Percentiles rank a stretch among this genome's conserved stretches.
Evolutionary conservation across 768 basidiomycete genomes (phyloP).

Genomic region (Rhizopogon salebrosus): DNA sequence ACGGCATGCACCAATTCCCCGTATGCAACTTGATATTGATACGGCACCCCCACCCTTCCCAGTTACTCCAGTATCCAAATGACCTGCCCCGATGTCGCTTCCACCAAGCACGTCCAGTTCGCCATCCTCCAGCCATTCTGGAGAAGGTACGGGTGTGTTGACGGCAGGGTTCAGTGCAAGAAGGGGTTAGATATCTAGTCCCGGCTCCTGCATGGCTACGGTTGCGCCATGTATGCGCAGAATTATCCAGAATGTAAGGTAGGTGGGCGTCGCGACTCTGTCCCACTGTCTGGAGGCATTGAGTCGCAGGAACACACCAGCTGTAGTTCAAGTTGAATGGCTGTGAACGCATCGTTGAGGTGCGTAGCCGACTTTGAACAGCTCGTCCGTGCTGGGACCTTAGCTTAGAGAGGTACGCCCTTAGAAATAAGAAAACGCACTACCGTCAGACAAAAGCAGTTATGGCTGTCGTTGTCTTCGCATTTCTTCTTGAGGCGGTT

Average conservation of each 20-base stretch:
- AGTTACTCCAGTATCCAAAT: not conserved
- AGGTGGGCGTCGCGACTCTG: not conserved
- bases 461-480: constrained; percentile 54
- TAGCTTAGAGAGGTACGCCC: not conserved
- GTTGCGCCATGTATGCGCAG: not conserved
- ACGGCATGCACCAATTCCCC: not conserved
- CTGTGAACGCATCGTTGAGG: constrained; percentile 59
- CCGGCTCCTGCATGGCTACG: too few relatives aligned
- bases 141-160: constrained; percentile 46
- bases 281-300: not conserved
- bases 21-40: not conserved
- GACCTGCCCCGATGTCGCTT: constrained; percentile 16
- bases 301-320: not conserved
- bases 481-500: constrained; percentile 42
- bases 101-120: constrained; percentile 26
- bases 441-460: constrained; percentile 48
- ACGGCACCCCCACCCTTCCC: too few relatives aligned
- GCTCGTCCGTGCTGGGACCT: constrained; percentile 58
- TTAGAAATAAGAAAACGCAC: constrained; percentile 32
- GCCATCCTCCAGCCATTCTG: constrained; percentile 73
- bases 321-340: constrained; percentile 20
- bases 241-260: not conserved
- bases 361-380: constrained; percentile 73
- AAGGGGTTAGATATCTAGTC: constrained; percentile 9
- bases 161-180: constrained; percentile 75